These are phyloP conservation scores for Parachlorella kessleri DNA, from an alignment of 139 green algal genomes.

Conservation along the genomic window DNA sequence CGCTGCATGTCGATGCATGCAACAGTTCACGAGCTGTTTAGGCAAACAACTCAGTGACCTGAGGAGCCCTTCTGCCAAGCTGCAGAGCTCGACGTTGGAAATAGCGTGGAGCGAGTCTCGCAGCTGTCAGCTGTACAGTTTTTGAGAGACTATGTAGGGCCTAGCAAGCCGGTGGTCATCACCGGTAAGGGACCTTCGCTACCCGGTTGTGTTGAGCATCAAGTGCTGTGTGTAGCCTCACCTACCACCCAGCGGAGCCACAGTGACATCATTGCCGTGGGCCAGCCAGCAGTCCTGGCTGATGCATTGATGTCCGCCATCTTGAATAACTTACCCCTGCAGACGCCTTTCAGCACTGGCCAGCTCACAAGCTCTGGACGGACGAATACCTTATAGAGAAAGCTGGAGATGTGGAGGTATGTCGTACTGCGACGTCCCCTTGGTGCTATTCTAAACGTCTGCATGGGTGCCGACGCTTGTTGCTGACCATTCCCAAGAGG, in stretches of 20 bases:
- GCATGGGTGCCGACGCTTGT: not conserved
- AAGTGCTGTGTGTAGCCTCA: not conserved
- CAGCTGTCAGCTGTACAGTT: constrained; percentile 23
- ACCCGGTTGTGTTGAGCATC: not conserved
- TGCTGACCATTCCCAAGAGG: constrained; percentile 34
- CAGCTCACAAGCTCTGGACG: not conserved
- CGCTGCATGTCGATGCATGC: no score
- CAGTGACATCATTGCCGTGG: not conserved
- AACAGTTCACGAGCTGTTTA: no score
- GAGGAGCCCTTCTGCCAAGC: no score
- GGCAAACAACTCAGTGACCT: no score
- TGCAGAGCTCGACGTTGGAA: constrained; percentile 40
- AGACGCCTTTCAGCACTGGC: not conserved
- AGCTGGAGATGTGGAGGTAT: not conserved
- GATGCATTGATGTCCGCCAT: not conserved
- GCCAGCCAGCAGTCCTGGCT: not conserved
- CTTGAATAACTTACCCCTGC: not conserved
- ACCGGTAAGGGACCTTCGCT: no score
- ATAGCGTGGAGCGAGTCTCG: constrained; percentile 4
- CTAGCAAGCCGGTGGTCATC: constrained; percentile 33
- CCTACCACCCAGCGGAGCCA: not conserved
- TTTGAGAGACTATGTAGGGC: constrained; percentile 33
- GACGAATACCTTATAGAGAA: not conserved
- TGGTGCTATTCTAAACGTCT: no score
- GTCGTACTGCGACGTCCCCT: no score